phyloP scores from a whole-genome alignment of 352 stramenopile genomes.

The Phytophthora pini region DNA sequence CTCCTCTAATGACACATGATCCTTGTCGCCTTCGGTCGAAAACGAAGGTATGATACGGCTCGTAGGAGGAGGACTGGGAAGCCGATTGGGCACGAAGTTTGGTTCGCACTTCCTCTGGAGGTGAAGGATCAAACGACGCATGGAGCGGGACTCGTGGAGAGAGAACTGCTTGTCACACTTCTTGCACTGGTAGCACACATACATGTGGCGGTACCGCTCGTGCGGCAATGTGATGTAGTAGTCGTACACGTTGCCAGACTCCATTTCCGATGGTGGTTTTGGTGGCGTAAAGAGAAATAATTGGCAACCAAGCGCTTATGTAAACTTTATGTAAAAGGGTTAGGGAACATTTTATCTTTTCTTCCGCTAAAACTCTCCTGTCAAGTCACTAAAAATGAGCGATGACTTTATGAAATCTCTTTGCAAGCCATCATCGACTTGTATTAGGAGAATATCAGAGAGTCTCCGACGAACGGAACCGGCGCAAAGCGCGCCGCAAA shows the following conservation, averaged over 20 bases:
- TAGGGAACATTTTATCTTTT: no score
- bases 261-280: slow-evolving; percentile 14
- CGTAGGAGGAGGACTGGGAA: no score
- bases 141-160: slow-evolving; percentile 43
- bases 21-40: no score
- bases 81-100: slow-evolving; percentile 85
- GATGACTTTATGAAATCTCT: no score
- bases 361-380: no score
- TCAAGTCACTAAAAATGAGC: no score
- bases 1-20: no score
- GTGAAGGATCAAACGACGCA: slow-evolving; percentile 66
- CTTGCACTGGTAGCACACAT: slow-evolving; percentile 89
- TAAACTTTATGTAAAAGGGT: no score
- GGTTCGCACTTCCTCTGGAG: slow-evolving; percentile 75
- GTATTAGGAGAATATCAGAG: slow-evolving; percentile 11
- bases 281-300: no score
- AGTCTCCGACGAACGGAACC: slow-evolving; percentile 51
- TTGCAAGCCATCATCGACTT: no score
- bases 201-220: slow-evolving; percentile 57
- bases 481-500: slow-evolving; percentile 76
- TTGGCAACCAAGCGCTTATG: no score
- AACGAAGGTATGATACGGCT: no score
- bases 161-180: slow-evolving; percentile 90
- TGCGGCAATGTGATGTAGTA: slow-evolving; percentile 82
- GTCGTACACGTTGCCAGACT: slow-evolving; percentile 89